These are phyloP conservation scores for Lasiosphaeriaceae sp. DNA, from an alignment of 495 filamentous ascomycete species.

Conservation along the genomic window DNA sequence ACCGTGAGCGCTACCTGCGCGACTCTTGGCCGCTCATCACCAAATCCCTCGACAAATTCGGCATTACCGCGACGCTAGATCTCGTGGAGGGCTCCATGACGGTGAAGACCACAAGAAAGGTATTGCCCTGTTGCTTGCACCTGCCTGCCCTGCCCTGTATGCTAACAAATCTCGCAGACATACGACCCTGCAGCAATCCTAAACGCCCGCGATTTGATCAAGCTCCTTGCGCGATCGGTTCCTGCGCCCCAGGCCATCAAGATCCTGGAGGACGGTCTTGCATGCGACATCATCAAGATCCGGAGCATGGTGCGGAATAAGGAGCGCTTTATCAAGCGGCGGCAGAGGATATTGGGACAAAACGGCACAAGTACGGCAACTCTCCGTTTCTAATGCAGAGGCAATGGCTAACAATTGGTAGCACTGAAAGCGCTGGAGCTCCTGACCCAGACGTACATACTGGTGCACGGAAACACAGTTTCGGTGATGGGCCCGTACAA, in stretches of 20 bases:
- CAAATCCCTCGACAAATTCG: constrained; percentile 71
- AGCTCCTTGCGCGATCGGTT: constrained; percentile 85
- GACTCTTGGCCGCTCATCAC: constrained; percentile 87
- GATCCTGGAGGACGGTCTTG: constrained; percentile 86
- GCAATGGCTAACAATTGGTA: constrained; percentile 10
- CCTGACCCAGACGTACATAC: constrained; percentile 88
- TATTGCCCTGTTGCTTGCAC: not conserved
- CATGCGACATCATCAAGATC: constrained; percentile 94
- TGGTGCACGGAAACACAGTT: constrained; percentile 97
- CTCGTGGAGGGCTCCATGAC: constrained; percentile 94
- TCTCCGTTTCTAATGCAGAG: not conserved
- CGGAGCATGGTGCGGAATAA: constrained; percentile 84
- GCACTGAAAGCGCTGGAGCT: constrained; percentile 87
- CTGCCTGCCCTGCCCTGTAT: too few species aligned
- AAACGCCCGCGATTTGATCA: constrained; percentile 91
- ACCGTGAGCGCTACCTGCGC: constrained; percentile 89
- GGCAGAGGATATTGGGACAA: constrained; percentile 82
- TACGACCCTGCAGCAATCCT: constrained; percentile 92
- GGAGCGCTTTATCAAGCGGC: constrained; percentile 93
- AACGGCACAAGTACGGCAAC: constrained; percentile 27
- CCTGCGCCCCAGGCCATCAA: constrained; percentile 90
- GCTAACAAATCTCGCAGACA: constrained; percentile 50
- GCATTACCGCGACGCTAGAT: constrained; percentile 86
- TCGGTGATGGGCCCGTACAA: constrained; percentile 86
- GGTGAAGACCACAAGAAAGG: constrained; percentile 78